Evolutionary conservation across 768 basidiomycete species (phyloP), one percentile per base, ranked within the genome.

Genomic region (Imleria badia): DNA sequence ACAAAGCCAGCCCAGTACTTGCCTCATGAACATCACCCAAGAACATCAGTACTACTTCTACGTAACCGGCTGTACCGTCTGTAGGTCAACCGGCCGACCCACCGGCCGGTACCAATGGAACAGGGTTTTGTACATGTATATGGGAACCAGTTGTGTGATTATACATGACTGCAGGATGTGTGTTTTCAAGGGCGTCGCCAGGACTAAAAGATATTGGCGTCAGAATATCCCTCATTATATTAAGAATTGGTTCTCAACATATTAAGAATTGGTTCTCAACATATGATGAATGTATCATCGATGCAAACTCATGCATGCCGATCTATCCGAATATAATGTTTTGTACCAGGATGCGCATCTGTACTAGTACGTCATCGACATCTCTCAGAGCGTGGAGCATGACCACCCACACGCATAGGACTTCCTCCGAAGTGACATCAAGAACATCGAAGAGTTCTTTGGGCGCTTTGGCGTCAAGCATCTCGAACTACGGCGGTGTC

Each of bases 331-430:
- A 70, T 99, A 99, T 81, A 99, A 99, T 69, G 86, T 99, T 62
- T 81, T 99, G 66, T 96, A 85, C 65, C 89, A 93, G 71, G 76
- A 83, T 45, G 78, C 73, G 1, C 91, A 93, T 64, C 79, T 97
- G n/a, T n/a, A n/a, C n/a, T n/a, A n/a, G n/a, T 94, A 83, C 72
- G 87, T 98, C 63, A 98, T 99, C 73, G 97, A 99, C 70, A 97
- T 99, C 54, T 97, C 95, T 1, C 97, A 99, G 68, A 95, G 93
- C 59, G 95, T 99, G 33, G 97, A 99, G 64, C 95, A 98, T 66
- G 96, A 98, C 70, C 97, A 99, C 63, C 97, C 96, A 0, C 79
- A 88, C 29, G 93, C 97, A 0, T 98, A 94, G 68, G 96, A 99
- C 71, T 99, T 99, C 73, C 79, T 99, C 34, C 86, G 95, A 26